Conservation (phyloP, 345 rosid genomes). For the Gynandropsis gynandra region DNA sequence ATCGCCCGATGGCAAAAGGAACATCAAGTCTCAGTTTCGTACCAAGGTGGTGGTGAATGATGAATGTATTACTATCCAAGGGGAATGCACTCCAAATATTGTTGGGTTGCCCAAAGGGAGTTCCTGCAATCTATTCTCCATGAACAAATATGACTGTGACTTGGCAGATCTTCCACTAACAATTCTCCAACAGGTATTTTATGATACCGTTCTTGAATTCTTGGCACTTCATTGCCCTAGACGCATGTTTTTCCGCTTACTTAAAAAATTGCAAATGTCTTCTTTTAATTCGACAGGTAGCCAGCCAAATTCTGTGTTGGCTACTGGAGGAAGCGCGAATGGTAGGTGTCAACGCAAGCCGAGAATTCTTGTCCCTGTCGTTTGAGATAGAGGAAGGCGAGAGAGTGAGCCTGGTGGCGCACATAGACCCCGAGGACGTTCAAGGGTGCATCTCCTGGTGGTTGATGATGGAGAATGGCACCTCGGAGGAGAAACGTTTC, state of each 20-base stretch:
- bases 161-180: constrained; percentile 66
- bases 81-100: constrained; percentile 86
- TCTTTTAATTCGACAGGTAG: constrained; percentile 42
- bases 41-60: constrained; percentile 72
- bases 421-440: constrained; percentile 62
- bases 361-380: constrained; percentile 64
- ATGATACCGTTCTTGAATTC: background rate
- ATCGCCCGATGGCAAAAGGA: constrained; percentile 38
- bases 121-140: constrained; percentile 51
- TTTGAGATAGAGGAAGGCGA: constrained; percentile 85
- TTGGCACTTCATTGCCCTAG: background rate
- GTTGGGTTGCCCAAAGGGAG: constrained; percentile 60
- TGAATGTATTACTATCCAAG: constrained; percentile 68
- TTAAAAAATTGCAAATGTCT: no score
- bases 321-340: constrained; percentile 79
- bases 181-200: constrained; percentile 81
- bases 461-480: constrained; percentile 78
- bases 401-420: constrained; percentile 74
- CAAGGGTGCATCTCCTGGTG: constrained; percentile 87
- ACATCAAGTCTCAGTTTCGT: constrained; percentile 63
- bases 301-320: constrained; percentile 94
- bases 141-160: constrained; percentile 75
- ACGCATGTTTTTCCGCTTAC: background rate
- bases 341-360: constrained; percentile 68
- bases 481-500: constrained; percentile 50